Evolutionary conservation across 352 stramenopile species (phyloP), one percentile per base, ranked within the genome.

Genomic region (Globisporangium emineosum): DNA sequence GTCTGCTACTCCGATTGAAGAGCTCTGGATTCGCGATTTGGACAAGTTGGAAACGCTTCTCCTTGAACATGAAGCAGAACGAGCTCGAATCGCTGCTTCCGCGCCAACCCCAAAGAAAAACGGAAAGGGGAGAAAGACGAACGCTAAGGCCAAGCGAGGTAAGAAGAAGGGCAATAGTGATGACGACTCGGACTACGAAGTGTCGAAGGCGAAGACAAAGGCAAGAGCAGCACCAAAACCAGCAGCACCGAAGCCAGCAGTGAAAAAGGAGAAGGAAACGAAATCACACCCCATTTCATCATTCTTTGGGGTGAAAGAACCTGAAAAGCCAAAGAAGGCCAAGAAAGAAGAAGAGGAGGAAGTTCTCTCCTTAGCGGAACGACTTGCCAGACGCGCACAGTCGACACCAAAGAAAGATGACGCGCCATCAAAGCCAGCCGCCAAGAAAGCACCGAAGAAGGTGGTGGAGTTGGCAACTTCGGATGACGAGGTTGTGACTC

Each of bases 11-110:
- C 75, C 86, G n/a, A 75, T 97, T 23, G 78, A 97, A 61, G 73
- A 98, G 62, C 73, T 99, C 35, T 99, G 96, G 95, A 73, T 94
- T 47, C 72, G 76, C 10, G 97, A 99, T 78, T 75, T 99, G 57
- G 92, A 99, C 55, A 84, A 77, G 17, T 75, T 98, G 6, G 89
- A 97, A 32, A 71, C 74, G 33, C 72, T 89, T 27, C 66, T 97
- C 9, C 61, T 70, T 23, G 84, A 93, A 29, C 80, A 86, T 2
- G 85, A 97, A 33, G 71, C 75, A 30, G 70, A 86, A 29, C 79
- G 84, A 4, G 75, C 82, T 27, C 68, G 67, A 30, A 68, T 90
- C 49, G 68, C 87, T 35, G 71, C 82, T 17, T 83, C 87, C 21
- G 82, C 78, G 0, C 76, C 82, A n/a, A 81, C 81, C 21, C 72